Evolutionary conservation across 2,329 filamentous ascomycete species (phyloP), one percentile per base, ranked within the genome.

Genomic region (Colletotrichum sp.): DNA sequence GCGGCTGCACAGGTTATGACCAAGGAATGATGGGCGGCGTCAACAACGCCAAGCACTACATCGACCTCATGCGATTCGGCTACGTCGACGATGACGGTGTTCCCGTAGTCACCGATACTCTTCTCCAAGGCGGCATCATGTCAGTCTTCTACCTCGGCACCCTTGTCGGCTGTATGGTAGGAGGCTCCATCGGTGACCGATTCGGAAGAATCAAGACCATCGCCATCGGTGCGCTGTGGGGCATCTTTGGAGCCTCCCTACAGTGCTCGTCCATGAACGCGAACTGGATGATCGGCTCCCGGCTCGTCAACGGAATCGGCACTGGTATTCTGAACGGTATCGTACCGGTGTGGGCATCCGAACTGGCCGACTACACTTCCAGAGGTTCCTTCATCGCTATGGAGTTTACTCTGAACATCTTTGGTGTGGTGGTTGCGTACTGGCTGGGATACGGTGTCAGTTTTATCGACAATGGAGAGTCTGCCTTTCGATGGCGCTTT

Each of bases 301-400:
- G 59, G 12, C 18, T 62, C 6, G 28, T 62, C 1, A 62, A 30
- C 0, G 59, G 30, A 3, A 32, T 34, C 0, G 59, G 59, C 9
- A 62, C 59, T 10, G 59, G 30, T 3, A 32, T 32, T 0, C 1
- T 62, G 30, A 62, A n/a, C 26, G 59, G 59, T 2, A 62, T 62
- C 3, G 28, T 32, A 1, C 59, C 30, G 3, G 59, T 32, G 0
- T 32, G 18, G 30, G 59, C 28, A 2, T 62, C 59, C 16, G 59
- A 62, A 12, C n/a, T 32, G 10, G 28, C 59, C 0, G 26, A 32
- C 16, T n/a, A n/a, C 6, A 32, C 26, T 0, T n/a, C n/a, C 6
- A 30, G 59, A 32, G 59, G 59, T 2, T 18, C 26, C 30, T 62
- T 62, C 28, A 30, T 62, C 28, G 59, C 16, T 0, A 32, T 32